Evolutionary conservation across 805 yeast genomes (phyloP).

Genomic region (Hanseniaspora nectarophila): DNA sequence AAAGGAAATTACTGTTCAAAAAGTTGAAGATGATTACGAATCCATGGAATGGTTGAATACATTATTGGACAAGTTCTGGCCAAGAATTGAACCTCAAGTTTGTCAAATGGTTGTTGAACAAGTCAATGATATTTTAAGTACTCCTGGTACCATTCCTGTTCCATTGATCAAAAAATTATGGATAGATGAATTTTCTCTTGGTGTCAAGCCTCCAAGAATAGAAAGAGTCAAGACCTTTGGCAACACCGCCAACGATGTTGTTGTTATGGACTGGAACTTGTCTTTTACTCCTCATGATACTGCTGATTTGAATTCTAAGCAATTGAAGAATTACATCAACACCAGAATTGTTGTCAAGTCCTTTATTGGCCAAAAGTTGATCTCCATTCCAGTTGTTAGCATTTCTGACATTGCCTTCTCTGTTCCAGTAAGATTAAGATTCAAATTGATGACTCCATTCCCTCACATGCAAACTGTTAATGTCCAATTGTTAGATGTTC

Average conservation of each 20-base stretch:
- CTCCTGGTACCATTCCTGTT: slow-evolving; percentile 61
- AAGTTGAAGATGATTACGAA: slow-evolving; percentile 80
- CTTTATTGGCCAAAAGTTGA: slow-evolving; percentile 42
- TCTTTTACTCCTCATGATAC: slow-evolving; percentile 86
- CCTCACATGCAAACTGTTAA: slow-evolving; percentile 91
- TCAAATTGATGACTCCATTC: slow-evolving; percentile 79
- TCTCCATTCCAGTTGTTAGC: slow-evolving; percentile 57
- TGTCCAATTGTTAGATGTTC: slow-evolving; percentile 73
- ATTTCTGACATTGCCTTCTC: slow-evolving; percentile 70
- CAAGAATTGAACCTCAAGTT: slow-evolving; percentile 75
- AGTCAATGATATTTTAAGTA: slow-evolving; percentile 72
- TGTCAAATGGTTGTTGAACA: slow-evolving; percentile 76
- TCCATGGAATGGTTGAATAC: slow-evolving; percentile 92
- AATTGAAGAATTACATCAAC: slow-evolving; percentile 70
- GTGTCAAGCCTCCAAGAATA: slow-evolving; percentile 90
- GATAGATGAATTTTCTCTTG: slow-evolving; percentile 81
- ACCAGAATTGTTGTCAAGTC: slow-evolving; percentile 67
- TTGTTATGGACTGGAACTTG: slow-evolving; percentile 94
- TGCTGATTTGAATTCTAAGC: slow-evolving; percentile 75
- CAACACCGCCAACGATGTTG: slow-evolving; percentile 82
- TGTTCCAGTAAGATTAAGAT: slow-evolving; percentile 63
- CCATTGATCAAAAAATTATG: slow-evolving; percentile 64
- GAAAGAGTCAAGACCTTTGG: slow-evolving; percentile 81
- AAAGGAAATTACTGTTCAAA: slow-evolving; percentile 69
- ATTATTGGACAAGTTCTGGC: slow-evolving; percentile 86